Evolutionary conservation across 1,284 basidiomycete genomes (phyloP), one percentile per base, ranked within the genome.

Genomic region (Entoloma clypeatum): DNA sequence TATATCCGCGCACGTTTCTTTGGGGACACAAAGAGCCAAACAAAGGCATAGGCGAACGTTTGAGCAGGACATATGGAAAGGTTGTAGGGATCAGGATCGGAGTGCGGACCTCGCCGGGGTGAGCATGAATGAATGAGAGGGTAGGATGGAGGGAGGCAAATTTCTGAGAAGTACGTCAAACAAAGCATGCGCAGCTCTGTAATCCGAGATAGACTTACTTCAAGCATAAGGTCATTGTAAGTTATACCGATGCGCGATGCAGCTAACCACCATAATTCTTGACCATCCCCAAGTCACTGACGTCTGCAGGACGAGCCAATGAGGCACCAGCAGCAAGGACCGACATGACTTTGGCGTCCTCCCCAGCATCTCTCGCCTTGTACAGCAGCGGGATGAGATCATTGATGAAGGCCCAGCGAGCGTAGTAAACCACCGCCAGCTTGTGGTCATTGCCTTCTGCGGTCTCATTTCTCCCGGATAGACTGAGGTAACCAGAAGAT

Each of bases 381-480:
- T 53, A 43, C 16, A 66, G 17, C n/a, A 44, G 41, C 1, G 59
- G 61, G 27, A 61, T 17, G 13, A 69, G 51, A n/a, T 63, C 61
- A 17, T 61, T 31, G 6, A 57, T 55, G 45, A 67, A 65, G 35
- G 51, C 54, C 56, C 58, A 65, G n/a, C 64, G 53, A 10, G 58
- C 50, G 37, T 64, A 62, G 41, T 64, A 64, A 26, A 56, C 48
- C 7, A 62, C 39, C 7, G 60, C 62, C 21, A 67, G 38, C 50
- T 64, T 61, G 35, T 49, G 53, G 34, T 66, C 65, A 16, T 69
- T 55, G 3, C 70, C 68, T 38, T 71, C 69, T 10, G 45, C 46
- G 1, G 70, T 68, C 36, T 67, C 63, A 7, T 57, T 55, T 10
- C 62, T 48, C 4, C 63, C 61, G 7, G 49, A 49, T 22, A 55